Evolutionary conservation across 495 filamentous ascomycete genomes (phyloP).

Genomic region (Xylaria longipes): DNA sequence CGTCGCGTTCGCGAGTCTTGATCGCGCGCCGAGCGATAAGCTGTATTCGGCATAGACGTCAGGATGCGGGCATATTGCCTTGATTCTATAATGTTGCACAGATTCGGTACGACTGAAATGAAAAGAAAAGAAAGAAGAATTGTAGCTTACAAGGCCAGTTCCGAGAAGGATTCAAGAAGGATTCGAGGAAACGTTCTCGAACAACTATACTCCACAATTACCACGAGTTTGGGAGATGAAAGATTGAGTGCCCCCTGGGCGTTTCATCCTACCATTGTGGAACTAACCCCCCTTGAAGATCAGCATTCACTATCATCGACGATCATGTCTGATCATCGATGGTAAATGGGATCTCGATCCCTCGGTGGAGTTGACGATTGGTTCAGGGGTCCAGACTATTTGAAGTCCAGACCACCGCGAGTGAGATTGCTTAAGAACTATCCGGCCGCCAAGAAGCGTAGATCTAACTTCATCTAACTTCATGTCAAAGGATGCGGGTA

Average conservation of each 20-base stretch:
- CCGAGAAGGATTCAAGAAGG: background rate
- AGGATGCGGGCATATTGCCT: background rate
- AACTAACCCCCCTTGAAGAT: background rate
- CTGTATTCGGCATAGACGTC: background rate
- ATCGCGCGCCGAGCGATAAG: background rate
- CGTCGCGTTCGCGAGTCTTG: background rate
- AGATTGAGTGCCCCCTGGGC: constrained; percentile 9
- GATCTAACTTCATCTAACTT: too few relatives aligned
- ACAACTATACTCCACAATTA: constrained; percentile 18
- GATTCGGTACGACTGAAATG: background rate
- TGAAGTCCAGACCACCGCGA: constrained; percentile 9
- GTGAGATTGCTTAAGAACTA: background rate
- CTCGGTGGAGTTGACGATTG: constrained; percentile 8
- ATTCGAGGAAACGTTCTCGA: constrained; percentile 17
- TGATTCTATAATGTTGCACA: background rate
- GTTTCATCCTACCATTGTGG: constrained; percentile 17
- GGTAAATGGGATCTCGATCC: constrained; percentile 11
- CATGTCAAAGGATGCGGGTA: background rate
- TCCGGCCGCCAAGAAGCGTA: background rate
- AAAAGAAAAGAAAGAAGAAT: too few relatives aligned
- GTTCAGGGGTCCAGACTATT: background rate
- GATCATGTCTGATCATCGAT: background rate
- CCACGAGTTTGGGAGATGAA: constrained; percentile 16
- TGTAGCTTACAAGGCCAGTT: background rate
- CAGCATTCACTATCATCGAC: constrained; percentile 11